phyloP scores from a whole-genome alignment of 805 yeast species.

The Ogataea nitratoaversa region DNA sequence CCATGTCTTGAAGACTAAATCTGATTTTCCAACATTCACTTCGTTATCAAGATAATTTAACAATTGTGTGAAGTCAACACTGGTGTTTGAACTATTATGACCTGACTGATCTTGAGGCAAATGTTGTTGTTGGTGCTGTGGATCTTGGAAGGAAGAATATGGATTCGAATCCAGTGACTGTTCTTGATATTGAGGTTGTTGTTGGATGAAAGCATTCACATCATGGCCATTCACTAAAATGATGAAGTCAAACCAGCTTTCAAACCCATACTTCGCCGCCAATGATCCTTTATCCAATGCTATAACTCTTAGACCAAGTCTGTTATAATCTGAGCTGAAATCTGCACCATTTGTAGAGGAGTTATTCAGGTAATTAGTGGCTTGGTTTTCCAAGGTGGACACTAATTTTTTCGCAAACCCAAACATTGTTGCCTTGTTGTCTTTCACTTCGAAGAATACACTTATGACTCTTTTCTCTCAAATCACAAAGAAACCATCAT shows the following conservation, averaged over 20 bases:
- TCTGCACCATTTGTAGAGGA: conserved; percentile 32
- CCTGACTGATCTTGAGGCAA: too few species aligned
- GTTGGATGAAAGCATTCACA: conserved; percentile 31
- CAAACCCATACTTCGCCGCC: conserved; percentile 54
- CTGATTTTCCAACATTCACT: conserved; percentile 22
- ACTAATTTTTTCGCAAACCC: conserved; percentile 65
- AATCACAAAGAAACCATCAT: too few species aligned
- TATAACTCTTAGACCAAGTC: conserved; percentile 56
- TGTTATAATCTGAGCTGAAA: conserved; percentile 20
- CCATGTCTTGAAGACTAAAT: conserved; percentile 65
- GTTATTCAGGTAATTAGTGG: conserved; percentile 21
- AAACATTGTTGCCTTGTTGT: conserved; percentile 38
- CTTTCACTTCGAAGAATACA: too few species aligned
- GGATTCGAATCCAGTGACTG: conserved; percentile 24
- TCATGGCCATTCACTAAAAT: conserved; percentile 76
- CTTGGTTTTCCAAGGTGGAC: conserved; percentile 42
- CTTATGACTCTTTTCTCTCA: too few species aligned
- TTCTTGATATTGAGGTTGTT: too few species aligned
- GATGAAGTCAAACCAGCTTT: conserved; percentile 84
- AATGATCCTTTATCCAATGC: conserved; percentile 42
- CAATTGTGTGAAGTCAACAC: conserved; percentile 18
- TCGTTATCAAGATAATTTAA: conserved; percentile 25
- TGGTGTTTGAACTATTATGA: too few species aligned
- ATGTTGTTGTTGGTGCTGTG: too few species aligned
- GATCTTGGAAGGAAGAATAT: conserved; percentile 13